phyloP scores from a whole-genome alignment of 2,329 filamentous ascomycete genomes.

The Xylariaceae sp. region DNA sequence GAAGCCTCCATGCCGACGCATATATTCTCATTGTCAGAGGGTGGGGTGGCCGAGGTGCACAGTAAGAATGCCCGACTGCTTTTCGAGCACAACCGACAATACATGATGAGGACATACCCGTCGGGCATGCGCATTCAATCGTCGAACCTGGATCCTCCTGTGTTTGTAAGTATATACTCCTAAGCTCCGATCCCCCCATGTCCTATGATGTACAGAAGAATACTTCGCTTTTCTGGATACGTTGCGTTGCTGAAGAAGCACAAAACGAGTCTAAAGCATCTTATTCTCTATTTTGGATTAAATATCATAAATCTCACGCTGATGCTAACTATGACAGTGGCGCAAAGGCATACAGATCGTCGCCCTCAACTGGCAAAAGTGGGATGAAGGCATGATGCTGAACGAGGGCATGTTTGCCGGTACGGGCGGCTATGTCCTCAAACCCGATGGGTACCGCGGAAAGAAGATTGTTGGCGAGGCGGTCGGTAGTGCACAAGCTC shows the following conservation, averaged over 20 bases:
- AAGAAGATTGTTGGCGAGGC: slow-evolving; percentile 33
- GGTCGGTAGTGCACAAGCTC: slow-evolving; percentile 36
- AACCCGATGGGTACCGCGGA: slow-evolving; percentile 68
- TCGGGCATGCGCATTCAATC: slow-evolving; percentile 81
- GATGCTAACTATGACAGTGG: slow-evolving; percentile 56
- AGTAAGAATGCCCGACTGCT: slow-evolving; percentile 58
- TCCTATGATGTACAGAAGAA: background rate
- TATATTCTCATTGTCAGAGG: slow-evolving; percentile 72
- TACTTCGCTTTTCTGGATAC: too few relatives aligned
- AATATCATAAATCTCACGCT: background rate
- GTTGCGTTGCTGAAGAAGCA: too few relatives aligned
- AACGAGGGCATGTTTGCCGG: slow-evolving; percentile 91
- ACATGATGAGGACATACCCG: slow-evolving; percentile 87
- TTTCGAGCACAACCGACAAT: slow-evolving; percentile 82
- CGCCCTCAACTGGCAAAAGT: slow-evolving; percentile 91
- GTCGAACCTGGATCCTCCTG: slow-evolving; percentile 83
- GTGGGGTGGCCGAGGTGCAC: slow-evolving; percentile 66
- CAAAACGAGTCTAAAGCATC: too few relatives aligned
- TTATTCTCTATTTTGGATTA: background rate
- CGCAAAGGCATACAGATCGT: slow-evolving; percentile 88
- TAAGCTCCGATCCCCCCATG: background rate
- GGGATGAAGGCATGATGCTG: slow-evolving; percentile 93
- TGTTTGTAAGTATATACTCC: slow-evolving; percentile 54
- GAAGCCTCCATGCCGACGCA: slow-evolving; percentile 69
- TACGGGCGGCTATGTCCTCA: slow-evolving; percentile 83